Evolutionary conservation across 139 green algal genomes (phyloP).

Genomic region (Coccomyxa sp.): DNA sequence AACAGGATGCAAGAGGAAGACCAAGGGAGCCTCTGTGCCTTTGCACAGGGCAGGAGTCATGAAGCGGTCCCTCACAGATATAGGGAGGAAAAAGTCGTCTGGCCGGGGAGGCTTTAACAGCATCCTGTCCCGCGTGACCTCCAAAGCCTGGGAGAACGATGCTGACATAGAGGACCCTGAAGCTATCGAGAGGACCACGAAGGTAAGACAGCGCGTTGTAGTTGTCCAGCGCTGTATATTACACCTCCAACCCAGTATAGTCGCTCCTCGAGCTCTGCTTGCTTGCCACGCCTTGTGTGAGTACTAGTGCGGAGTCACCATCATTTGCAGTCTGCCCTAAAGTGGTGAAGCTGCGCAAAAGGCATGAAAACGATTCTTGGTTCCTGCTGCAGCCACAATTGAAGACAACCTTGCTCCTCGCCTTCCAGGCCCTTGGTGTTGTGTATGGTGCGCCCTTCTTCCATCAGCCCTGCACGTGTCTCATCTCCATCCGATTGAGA

Average conservation of each 20-base stretch:
- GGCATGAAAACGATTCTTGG: neutral
- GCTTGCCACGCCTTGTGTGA: neutral
- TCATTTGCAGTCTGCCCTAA: neutral
- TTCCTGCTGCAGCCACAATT: neutral
- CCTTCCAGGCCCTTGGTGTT: constrained; percentile 27
- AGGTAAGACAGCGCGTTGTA: neutral
- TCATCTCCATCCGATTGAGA: too few relatives aligned
- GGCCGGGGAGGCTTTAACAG: neutral
- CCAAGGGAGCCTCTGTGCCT: too few relatives aligned
- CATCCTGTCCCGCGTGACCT: neutral
- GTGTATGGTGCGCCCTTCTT: constrained; percentile 32
- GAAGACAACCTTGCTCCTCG: constrained; percentile 12
- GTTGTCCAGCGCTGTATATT: neutral
- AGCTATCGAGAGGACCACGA: neutral
- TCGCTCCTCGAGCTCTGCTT: neutral
- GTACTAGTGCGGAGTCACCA: neutral
- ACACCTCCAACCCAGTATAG: neutral
- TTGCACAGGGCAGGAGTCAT: too few relatives aligned
- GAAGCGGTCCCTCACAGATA: too few relatives aligned
- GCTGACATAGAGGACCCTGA: neutral
- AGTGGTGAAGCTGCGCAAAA: neutral
- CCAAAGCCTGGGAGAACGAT: neutral
- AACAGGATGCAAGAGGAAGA: too few relatives aligned
- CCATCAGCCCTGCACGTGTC: neutral
- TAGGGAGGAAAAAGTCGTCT: too few relatives aligned